These are phyloP conservation scores for Vitis hybrid DNA, from an alignment of 177 flowering plant species.

Conservation along the genomic window DNA sequence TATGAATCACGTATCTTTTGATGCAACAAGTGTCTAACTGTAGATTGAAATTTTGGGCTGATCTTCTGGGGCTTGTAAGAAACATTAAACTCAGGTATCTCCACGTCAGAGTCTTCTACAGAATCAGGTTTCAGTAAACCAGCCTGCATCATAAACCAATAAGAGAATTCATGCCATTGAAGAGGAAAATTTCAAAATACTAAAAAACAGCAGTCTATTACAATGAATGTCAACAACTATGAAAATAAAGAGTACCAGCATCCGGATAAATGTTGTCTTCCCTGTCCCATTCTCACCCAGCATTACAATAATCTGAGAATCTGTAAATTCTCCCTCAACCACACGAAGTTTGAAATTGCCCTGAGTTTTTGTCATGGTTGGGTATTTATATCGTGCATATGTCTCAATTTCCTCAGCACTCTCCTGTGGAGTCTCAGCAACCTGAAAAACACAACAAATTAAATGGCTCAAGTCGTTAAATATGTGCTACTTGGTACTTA, in stretches of 20 bases:
- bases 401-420: constrained; percentile 87
- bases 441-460: constrained; percentile 37
- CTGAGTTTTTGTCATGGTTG: constrained; percentile 86
- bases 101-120: constrained; percentile 72
- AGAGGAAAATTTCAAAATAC: no score
- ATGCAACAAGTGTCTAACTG: constrained; percentile 83
- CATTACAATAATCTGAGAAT: constrained; percentile 98
- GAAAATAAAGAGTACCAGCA: constrained; percentile 69
- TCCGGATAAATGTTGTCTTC: constrained; percentile 95
- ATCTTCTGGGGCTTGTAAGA: constrained; percentile 99
- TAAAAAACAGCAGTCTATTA: neutral
- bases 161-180: neutral
- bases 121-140: constrained; percentile 81
- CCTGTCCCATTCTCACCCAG: constrained; percentile 99
- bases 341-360: constrained; percentile 84
- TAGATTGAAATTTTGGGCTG: constrained; percentile 74
- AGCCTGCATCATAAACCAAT: constrained; percentile 49
- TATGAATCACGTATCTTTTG: constrained; percentile 83
- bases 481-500: neutral
- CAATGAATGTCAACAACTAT: neutral
- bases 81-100: constrained; percentile 94
- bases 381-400: constrained; percentile 89
- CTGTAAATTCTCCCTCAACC: constrained; percentile 94
- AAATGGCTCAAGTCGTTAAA: constrained; percentile 5
- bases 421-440: constrained; percentile 95